These are phyloP conservation scores for Stachybotrys chartarum DNA, from an alignment of 2,329 filamentous ascomycete genomes.

Conservation along the genomic window DNA sequence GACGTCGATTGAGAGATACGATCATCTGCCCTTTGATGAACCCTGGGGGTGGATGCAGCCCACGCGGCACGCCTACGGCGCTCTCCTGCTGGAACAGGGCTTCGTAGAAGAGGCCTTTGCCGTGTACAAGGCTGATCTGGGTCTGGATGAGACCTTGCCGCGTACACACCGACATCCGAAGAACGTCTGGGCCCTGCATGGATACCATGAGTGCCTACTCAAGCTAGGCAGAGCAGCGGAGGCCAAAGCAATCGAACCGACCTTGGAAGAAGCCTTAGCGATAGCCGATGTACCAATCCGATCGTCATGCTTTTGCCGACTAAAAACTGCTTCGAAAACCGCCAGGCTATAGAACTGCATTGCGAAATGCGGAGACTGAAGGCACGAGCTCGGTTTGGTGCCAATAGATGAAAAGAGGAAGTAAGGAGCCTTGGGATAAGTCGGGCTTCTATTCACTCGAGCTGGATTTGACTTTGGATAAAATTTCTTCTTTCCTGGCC, in stretches of 20 bases:
- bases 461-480: too few relatives aligned
- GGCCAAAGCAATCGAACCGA: constrained; percentile 26
- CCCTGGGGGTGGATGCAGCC: constrained; percentile 80
- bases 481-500: too few relatives aligned
- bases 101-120: constrained; percentile 45
- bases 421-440: too few relatives aligned
- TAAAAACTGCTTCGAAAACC: constrained; percentile 5
- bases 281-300: constrained; percentile 53
- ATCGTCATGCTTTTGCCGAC: constrained; percentile 21
- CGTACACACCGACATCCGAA: constrained; percentile 60
- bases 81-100: constrained; percentile 60
- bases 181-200: constrained; percentile 71
- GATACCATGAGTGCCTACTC: constrained; percentile 62
- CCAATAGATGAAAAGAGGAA: too few relatives aligned
- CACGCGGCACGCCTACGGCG: constrained; percentile 62
- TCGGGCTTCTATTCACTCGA: too few relatives aligned
- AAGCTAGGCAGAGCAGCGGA: constrained; percentile 36
- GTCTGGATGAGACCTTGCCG: constrained; percentile 51
- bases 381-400: not conserved
- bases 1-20: constrained; percentile 51
- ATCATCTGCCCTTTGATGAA: constrained; percentile 61
- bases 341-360: constrained; percentile 9
- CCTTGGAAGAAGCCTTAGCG: constrained; percentile 43
- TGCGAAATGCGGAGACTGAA: not conserved
- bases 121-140: constrained; percentile 56